These are phyloP conservation scores for Pseudozyma thailandica DNA, from an alignment of 1,284 basidiomycete genomes.

Conservation along the genomic window DNA sequence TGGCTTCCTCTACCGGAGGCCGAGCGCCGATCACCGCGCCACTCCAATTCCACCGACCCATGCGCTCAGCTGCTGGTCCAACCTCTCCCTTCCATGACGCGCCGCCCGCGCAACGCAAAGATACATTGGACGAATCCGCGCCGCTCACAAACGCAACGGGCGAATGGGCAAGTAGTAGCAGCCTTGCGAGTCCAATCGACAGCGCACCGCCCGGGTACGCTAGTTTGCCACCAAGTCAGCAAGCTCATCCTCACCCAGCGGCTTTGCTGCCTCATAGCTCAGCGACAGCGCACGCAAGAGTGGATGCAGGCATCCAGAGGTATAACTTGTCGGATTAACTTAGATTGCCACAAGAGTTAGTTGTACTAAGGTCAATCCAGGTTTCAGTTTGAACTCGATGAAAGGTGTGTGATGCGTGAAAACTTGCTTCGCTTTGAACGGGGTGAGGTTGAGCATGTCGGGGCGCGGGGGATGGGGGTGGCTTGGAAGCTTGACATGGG, in stretches of 20 bases:
- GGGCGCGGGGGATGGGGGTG: too few species aligned
- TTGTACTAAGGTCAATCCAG: too few species aligned
- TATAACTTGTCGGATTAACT: too few species aligned
- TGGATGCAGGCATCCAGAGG: conserved; percentile 18
- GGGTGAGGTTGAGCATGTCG: too few species aligned
- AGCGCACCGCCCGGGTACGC: conserved; percentile 16
- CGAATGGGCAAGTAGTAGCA: conserved; percentile 13
- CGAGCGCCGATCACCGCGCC: conserved; percentile 12
- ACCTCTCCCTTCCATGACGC: conserved; percentile 33
- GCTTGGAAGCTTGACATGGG: too few species aligned
- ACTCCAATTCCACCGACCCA: conserved; percentile 41
- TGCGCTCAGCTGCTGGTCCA: conserved; percentile 6
- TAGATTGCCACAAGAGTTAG: too few species aligned
- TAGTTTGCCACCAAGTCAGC: conserved; percentile 5
- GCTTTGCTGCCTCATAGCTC: neutral
- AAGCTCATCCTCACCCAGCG: conserved; percentile 5
- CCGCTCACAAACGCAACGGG: conserved; percentile 11
- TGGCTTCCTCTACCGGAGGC: conserved; percentile 1
- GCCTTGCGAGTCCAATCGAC: conserved; percentile 17
- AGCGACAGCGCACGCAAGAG: neutral
- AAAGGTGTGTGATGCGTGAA: too few species aligned
- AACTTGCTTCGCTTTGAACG: too few species aligned
- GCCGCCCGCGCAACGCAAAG: neutral
- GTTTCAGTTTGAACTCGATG: too few species aligned
- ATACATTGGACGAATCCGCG: neutral